Conservation (phyloP, 2,329 filamentous ascomycete species). For the Emergomyces africanus region DNA sequence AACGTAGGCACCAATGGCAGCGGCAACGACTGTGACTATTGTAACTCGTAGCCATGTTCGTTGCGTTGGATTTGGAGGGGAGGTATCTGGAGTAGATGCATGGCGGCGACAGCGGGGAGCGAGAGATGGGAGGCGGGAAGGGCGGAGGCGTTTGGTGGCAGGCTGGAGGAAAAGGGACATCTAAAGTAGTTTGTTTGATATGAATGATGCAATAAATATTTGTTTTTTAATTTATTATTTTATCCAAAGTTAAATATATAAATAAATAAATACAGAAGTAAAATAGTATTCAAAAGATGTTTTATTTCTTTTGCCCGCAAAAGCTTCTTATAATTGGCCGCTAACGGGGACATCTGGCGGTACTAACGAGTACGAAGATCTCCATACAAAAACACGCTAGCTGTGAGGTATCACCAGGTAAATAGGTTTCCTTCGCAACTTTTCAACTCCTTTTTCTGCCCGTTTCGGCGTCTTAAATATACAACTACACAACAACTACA, state of each 20-base stretch:
- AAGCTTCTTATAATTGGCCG: neutral
- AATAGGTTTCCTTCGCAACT: no score
- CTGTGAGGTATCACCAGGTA: neutral
- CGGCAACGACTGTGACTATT: conserved; percentile 23
- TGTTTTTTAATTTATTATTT: neutral
- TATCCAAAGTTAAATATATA: no score
- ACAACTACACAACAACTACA: neutral
- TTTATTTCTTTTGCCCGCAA: neutral
- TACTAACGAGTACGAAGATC: neutral
- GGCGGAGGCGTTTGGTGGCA: neutral
- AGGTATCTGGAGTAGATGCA: conserved; percentile 14
- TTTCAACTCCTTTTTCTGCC: neutral
- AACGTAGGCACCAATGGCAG: conserved; percentile 24
- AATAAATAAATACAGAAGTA: no score
- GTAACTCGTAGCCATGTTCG: conserved; percentile 24
- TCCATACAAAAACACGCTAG: neutral
- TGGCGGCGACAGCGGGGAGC: conserved; percentile 10
- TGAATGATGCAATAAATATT: no score
- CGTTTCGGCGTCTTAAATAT: neutral
- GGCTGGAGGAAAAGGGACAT: conserved; percentile 1
- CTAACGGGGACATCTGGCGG: no score
- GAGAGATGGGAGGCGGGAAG: neutral
- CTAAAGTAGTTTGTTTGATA: neutral
- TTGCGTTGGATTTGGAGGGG: conserved; percentile 14
- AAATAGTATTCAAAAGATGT: neutral